Evolutionary conservation across 352 stramenopile species (phyloP).

Genomic region (Phytophthora boehmeriae): DNA sequence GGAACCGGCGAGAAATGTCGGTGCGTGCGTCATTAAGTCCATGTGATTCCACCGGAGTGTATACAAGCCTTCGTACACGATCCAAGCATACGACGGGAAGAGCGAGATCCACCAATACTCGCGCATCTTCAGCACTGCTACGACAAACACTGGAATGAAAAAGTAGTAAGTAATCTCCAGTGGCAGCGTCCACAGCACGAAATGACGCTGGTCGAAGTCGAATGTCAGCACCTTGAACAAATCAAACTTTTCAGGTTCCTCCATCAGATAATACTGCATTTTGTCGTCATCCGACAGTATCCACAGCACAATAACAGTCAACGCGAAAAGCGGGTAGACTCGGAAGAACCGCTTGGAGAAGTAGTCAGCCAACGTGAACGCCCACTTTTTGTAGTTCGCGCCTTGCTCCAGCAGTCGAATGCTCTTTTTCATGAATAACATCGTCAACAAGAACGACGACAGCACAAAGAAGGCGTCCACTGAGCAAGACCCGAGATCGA

Average conservation of each 20-base stretch:
- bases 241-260: slow-evolving; percentile 31
- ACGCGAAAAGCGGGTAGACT: slow-evolving; percentile 57
- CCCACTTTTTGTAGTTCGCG: slow-evolving; percentile 21
- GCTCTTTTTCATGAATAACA: slow-evolving; percentile 43
- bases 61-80: slow-evolving; percentile 26
- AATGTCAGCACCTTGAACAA: slow-evolving; percentile 49
- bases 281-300: slow-evolving; percentile 30
- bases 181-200: slow-evolving; percentile 47
- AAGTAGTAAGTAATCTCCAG: slow-evolving; percentile 47
- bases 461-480: slow-evolving; percentile 53
- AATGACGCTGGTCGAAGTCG: slow-evolving; percentile 31
- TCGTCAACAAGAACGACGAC: slow-evolving; percentile 46
- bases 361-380: slow-evolving; percentile 35
- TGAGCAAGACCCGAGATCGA: slow-evolving; percentile 29
- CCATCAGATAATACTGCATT: slow-evolving; percentile 27
- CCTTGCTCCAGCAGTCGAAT: slow-evolving; percentile 19
- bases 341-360: slow-evolving; percentile 44
- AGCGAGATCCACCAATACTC: slow-evolving; percentile 30
- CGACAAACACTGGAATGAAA: slow-evolving; percentile 36
- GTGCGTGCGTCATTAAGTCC: slow-evolving; percentile 20
- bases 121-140: slow-evolving; percentile 20
- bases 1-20: slow-evolving; percentile 30
- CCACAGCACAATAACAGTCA: slow-evolving; percentile 31
- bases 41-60: slow-evolving; percentile 29
- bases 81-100: slow-evolving; percentile 28